Evolutionary conservation across 2,329 filamentous ascomycete species (phyloP).

Genomic region (Xylariaceae sp.): DNA sequence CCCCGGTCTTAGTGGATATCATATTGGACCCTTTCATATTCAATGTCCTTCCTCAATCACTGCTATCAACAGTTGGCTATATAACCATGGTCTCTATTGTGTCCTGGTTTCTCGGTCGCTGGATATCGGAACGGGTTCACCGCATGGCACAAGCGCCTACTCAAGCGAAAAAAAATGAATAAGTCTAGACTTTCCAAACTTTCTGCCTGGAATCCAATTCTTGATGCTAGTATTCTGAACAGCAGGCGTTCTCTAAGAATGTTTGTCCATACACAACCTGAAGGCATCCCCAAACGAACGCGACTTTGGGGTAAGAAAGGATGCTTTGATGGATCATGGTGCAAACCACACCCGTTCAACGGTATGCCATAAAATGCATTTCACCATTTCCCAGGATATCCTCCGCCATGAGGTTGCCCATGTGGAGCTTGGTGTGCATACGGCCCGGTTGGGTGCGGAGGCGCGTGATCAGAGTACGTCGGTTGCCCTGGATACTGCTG

Average conservation of each 20-base stretch:
- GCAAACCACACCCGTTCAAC: neutral
- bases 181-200: slow-evolving; percentile 5
- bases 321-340: neutral
- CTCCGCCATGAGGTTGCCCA: slow-evolving; percentile 27
- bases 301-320: neutral
- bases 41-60: slow-evolving; percentile 75
- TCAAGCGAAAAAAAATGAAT: slow-evolving; percentile 40
- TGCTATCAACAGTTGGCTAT: slow-evolving; percentile 70
- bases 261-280: slow-evolving; percentile 1
- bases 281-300: slow-evolving; percentile 2
- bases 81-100: slow-evolving; percentile 58
- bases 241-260: neutral
- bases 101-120: slow-evolving; percentile 44
- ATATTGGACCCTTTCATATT: slow-evolving; percentile 83
- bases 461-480: slow-evolving; percentile 28
- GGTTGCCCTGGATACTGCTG: slow-evolving; percentile 28
- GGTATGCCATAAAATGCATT: slow-evolving; percentile 2
- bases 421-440: slow-evolving; percentile 30
- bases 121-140: slow-evolving; percentile 34
- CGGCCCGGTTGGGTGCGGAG: slow-evolving; percentile 25
- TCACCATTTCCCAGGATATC: slow-evolving; percentile 34
- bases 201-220: too few relatives aligned
- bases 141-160: slow-evolving; percentile 24
- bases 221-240: too few relatives aligned
- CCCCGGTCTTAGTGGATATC: slow-evolving; percentile 72